phyloP scores from a whole-genome alignment of 129 eudicot species.

The Flaveria ramosissima region DNA sequence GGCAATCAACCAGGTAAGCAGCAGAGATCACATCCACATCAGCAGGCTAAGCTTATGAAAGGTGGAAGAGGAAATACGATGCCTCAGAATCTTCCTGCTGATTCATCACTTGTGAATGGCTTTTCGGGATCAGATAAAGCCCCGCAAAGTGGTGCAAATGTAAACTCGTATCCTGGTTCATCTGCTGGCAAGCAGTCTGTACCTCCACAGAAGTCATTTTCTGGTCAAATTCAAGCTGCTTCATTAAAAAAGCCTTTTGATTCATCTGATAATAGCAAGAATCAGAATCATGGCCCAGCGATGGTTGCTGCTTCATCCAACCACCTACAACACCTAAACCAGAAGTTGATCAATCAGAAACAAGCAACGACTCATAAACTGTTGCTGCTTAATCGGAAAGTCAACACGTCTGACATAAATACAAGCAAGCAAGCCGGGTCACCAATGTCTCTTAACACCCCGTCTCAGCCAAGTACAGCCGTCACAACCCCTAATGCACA shows the following conservation, averaged over 20 bases:
- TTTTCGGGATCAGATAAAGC: conserved; percentile 36
- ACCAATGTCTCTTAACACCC: conserved; percentile 25
- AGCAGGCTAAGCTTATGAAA: conserved; percentile 56
- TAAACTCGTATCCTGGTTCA: conserved; percentile 35
- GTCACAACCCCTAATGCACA: conserved; percentile 16
- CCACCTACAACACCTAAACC: conserved; percentile 41
- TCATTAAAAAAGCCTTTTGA: conserved; percentile 22
- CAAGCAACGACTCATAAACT: conserved; percentile 41
- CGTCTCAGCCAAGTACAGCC: conserved; percentile 34
- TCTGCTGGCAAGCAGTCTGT: conserved; percentile 49
- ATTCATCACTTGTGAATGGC: conserved; percentile 53
- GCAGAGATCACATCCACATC: conserved; percentile 40
- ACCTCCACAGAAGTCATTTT: conserved; percentile 40
- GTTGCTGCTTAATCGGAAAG: conserved; percentile 43
- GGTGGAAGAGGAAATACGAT: conserved; percentile 58
- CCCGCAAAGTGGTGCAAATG: conserved; percentile 1
- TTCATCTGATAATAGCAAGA: conserved; percentile 42
- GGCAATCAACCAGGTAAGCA: conserved; percentile 57
- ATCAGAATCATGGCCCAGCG: conserved; percentile 22
- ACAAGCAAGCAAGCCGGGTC: conserved; percentile 42
- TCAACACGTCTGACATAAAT: conserved; percentile 42
- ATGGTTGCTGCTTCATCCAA: conserved; percentile 24
- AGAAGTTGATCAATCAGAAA: conserved; percentile 48
- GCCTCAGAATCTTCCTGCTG: conserved; percentile 49
- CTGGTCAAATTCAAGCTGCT: conserved; percentile 42